A percentile compares a stretch with the other conserved stretches of the same genome.
Evolutionary conservation across 2,329 filamentous ascomycete genomes (phyloP).

Genomic region (Alternaria atra): DNA sequence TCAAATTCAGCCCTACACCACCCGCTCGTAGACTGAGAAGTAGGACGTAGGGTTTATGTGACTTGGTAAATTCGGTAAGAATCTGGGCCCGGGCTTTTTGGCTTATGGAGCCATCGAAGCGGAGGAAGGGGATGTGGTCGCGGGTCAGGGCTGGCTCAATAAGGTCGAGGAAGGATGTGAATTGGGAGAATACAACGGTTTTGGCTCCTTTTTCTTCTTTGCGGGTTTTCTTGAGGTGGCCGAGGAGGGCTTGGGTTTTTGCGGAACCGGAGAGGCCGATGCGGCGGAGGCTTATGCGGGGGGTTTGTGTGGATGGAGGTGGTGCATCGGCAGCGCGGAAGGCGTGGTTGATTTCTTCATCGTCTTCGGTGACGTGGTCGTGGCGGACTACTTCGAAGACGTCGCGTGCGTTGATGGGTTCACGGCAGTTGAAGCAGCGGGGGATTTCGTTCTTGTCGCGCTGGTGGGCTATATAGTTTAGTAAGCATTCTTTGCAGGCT

Average conservation of each 20-base stretch:
- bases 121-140: conserved; percentile 79
- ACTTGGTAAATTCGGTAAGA: conserved; percentile 72
- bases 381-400: conserved; percentile 92
- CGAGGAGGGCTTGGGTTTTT: conserved; percentile 84
- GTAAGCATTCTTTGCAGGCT: conserved; percentile 91
- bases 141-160: conserved; percentile 81
- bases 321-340: conserved; percentile 38
- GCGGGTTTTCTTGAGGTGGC: conserved; percentile 75
- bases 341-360: conserved; percentile 50
- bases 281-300: conserved; percentile 68
- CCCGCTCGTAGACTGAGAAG: conserved; percentile 88
- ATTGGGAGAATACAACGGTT: conserved; percentile 95
- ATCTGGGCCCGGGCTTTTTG: conserved; percentile 86
- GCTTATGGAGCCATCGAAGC: conserved; percentile 88
- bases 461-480: conserved; percentile 89
- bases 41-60: conserved; percentile 72
- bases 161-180: conserved; percentile 93
- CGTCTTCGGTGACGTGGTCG: conserved; percentile 62
- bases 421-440: conserved; percentile 90
- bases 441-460: conserved; percentile 77
- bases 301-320: conserved; percentile 39
- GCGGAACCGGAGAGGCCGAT: conserved; percentile 78
- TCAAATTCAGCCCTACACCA: conserved; percentile 92
- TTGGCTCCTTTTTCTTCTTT: conserved; percentile 75
- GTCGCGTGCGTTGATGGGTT: conserved; percentile 80